Evolutionary conservation across 1,284 basidiomycete species (phyloP).

Genomic region (Moesziomyces sp.): DNA sequence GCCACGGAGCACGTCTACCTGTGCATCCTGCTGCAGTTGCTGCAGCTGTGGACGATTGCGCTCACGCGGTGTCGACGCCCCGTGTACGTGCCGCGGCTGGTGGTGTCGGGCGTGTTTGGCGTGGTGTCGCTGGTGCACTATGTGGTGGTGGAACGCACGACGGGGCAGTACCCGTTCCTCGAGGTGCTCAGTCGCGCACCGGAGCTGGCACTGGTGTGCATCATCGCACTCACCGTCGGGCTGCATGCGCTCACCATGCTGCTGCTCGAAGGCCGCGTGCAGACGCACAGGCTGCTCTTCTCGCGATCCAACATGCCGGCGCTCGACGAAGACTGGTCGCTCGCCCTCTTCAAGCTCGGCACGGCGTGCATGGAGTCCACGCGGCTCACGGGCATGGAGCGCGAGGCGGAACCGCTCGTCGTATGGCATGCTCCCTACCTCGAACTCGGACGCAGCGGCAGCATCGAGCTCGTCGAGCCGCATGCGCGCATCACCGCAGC

Average conservation of each 20-base stretch:
- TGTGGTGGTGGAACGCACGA: constrained; percentile 19
- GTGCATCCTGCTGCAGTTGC: constrained; percentile 53
- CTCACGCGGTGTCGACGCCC: constrained; percentile 35
- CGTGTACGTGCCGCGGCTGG: constrained; percentile 42
- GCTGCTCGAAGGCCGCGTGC: constrained; percentile 49
- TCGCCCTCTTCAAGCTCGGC: constrained; percentile 62
- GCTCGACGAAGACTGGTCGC: constrained; percentile 55
- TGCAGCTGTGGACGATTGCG: constrained; percentile 49
- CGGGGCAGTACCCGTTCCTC: constrained; percentile 55
- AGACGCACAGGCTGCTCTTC: constrained; percentile 47
- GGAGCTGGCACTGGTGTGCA: constrained; percentile 46
- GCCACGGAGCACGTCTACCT: constrained; percentile 60
- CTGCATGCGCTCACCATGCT: constrained; percentile 61
- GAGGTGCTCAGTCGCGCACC: constrained; percentile 54
- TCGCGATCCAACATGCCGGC: constrained; percentile 49
- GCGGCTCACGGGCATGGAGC: constrained; percentile 52
- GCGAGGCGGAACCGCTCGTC: constrained; percentile 50
- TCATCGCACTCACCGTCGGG: constrained; percentile 52
- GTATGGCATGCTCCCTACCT: constrained; percentile 55
- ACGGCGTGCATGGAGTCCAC: constrained; percentile 64
- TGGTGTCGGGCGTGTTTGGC: constrained; percentile 53
- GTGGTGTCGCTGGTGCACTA: constrained; percentile 51
- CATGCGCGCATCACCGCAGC: not conserved
- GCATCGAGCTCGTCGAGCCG: constrained; percentile 27
- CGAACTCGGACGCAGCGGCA: constrained; percentile 49